Conservation (phyloP, 2,329 filamentous ascomycete genomes). For the Cadophora sp. region DNA sequence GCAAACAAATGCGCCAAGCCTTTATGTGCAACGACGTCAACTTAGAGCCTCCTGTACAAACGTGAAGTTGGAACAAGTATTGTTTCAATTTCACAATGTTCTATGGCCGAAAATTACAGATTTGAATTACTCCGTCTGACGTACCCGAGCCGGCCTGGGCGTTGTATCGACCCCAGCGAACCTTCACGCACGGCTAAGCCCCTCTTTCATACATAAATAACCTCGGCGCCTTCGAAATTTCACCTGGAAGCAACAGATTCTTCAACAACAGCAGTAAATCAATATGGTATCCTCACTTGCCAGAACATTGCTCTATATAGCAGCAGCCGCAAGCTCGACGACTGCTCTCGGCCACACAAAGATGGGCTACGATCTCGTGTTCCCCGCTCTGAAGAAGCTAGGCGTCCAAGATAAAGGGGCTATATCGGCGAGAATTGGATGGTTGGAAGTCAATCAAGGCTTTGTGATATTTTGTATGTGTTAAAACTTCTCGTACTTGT, state of each 20-base stretch:
- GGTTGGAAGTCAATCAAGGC: conserved; percentile 28
- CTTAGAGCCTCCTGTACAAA: too few relatives aligned
- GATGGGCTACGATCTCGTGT: conserved; percentile 31
- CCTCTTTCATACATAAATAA: not conserved
- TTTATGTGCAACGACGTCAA: not conserved
- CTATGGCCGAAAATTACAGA: too few relatives aligned
- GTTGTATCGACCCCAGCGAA: too few relatives aligned
- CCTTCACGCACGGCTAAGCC: not conserved
- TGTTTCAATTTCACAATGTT: too few relatives aligned
- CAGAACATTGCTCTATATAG: conserved; percentile 25
- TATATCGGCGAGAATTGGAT: conserved; percentile 27
- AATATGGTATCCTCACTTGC: conserved; percentile 20
- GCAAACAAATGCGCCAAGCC: not conserved
- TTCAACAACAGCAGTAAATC: not conserved
- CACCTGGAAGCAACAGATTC: not conserved
- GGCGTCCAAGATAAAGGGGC: conserved; percentile 12
- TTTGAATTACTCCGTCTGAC: too few relatives aligned
- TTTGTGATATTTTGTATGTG: conserved; percentile 28
- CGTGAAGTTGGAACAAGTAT: too few relatives aligned
- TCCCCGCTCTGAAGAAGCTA: conserved; percentile 20
- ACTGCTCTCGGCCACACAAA: conserved; percentile 29
- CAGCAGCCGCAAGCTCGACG: conserved; percentile 13
- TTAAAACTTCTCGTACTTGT: not conserved
- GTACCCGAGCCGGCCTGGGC: too few relatives aligned
- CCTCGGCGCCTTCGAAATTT: not conserved